phyloP scores from a whole-genome alignment of 1,284 basidiomycete genomes.

The Cryptococcus hybrid region DNA sequence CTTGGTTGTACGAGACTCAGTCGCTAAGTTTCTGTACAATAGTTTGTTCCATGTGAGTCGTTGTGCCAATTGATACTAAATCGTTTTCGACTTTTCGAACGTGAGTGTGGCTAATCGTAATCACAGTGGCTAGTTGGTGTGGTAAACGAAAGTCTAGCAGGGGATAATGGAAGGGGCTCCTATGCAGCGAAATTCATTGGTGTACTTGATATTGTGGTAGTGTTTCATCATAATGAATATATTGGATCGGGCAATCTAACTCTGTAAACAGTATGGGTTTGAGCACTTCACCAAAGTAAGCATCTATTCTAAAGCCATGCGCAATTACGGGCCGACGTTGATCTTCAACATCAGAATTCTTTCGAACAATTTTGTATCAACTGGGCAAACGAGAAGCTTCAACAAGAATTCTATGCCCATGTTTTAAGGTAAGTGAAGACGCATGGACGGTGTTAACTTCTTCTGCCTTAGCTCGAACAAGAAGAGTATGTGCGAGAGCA shows the following conservation, averaged over 20 bases:
- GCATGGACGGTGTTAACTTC: background rate
- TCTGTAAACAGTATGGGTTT: conserved; percentile 66
- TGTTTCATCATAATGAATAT: background rate
- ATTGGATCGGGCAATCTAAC: background rate
- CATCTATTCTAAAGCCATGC: background rate
- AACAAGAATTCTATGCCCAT: conserved; percentile 98
- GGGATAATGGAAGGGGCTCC: conserved; percentile 79
- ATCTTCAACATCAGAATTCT: conserved; percentile 63
- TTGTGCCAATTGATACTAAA: too few species aligned
- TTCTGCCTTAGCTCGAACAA: conserved; percentile 70
- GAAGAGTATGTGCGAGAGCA: conserved; percentile 98
- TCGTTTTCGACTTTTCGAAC: too few species aligned
- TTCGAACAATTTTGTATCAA: conserved; percentile 99
- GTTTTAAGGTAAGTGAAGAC: conserved; percentile 66
- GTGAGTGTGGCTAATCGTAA: too few species aligned
- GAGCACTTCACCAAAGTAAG: conserved; percentile 90
- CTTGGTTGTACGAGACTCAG: conserved; percentile 92
- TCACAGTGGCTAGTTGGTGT: conserved; percentile 90
- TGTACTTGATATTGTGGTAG: conserved; percentile 72
- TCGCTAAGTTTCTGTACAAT: conserved; percentile 98
- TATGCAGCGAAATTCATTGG: conserved; percentile 97
- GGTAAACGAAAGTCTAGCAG: conserved; percentile 92
- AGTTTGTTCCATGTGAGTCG: conserved; percentile 73
- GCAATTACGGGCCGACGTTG: background rate
- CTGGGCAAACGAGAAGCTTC: conserved; percentile 97